phyloP scores from a whole-genome alignment of 2,329 filamentous ascomycete genomes.

The Zymoseptoria ardabiliae region DNA sequence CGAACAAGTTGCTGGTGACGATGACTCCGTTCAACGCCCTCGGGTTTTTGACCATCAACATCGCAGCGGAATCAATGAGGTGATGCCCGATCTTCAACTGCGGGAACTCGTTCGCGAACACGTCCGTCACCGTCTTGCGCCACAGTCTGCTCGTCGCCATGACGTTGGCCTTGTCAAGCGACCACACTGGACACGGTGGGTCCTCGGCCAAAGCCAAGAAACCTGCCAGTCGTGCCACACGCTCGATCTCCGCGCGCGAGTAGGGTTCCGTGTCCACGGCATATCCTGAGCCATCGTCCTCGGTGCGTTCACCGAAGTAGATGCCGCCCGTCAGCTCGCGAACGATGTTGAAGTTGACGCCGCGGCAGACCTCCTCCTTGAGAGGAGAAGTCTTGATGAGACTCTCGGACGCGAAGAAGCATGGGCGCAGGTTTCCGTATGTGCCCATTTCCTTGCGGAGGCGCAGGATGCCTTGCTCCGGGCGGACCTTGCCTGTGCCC shows the following conservation, averaged over 20 bases:
- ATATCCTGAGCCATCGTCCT: constrained; percentile 65
- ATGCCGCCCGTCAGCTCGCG: constrained; percentile 88
- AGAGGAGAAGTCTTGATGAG: constrained; percentile 81
- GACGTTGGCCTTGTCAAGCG: constrained; percentile 93
- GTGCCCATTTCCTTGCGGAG: constrained; percentile 91
- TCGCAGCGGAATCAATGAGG: constrained; percentile 91
- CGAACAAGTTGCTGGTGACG: constrained; percentile 89
- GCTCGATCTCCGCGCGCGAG: constrained; percentile 76
- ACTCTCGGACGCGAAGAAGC: constrained; percentile 85
- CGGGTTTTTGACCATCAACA: constrained; percentile 96
- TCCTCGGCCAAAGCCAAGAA: constrained; percentile 70
- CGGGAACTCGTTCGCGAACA: constrained; percentile 84
- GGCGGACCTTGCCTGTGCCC: constrained; percentile 80
- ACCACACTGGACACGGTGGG: constrained; percentile 73
- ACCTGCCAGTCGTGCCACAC: constrained; percentile 74
- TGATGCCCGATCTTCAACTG: constrained; percentile 78
- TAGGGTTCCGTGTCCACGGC: constrained; percentile 86
- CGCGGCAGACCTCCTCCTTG: constrained; percentile 75
- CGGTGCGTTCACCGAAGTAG: constrained; percentile 87
- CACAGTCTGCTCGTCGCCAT: constrained; percentile 83
- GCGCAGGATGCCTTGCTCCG: constrained; percentile 83
- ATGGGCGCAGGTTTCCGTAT: constrained; percentile 91
- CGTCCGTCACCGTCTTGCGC: constrained; percentile 77
- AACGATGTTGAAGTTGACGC: constrained; percentile 86
- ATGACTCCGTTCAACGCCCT: constrained; percentile 80